Evolutionary conservation across 768 basidiomycete species (phyloP), one percentile per base, ranked within the genome.

Genomic region (Crassisporium funariophilum): DNA sequence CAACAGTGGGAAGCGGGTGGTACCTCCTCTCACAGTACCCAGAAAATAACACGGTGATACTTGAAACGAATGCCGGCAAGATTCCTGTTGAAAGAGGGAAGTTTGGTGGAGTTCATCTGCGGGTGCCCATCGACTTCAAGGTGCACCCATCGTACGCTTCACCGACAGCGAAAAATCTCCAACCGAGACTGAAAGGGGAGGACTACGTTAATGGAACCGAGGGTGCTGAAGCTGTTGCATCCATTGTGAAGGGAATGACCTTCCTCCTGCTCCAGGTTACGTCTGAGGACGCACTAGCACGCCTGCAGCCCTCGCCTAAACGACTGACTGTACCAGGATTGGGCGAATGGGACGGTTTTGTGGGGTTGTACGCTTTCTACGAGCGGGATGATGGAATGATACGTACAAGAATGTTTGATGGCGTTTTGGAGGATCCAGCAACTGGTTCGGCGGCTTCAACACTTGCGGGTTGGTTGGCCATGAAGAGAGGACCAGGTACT

Each of bases 221-320:
- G 9, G 71, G 63, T 5, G 49, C 61, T 1, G 69, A 74, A 46
- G 55, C 64, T 2, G 53, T 75, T 13, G 74, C 55, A 10, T 76
- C 74, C 6, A 68, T 76, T 37, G 76, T 77, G 7, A 75, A 73
- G 51, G 75, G 74, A 5, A 76, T 77, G 71, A 70, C 70, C 0
- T 76, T 74, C 50, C 42, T 75, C 9, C 58, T 76, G 1, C 45
- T 76, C 11, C 56, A 67, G 40, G 52, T 76, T 6, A 54, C 62
- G 0, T 72, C 71, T 1, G 68, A 70, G 38, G 68, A 71, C 15
- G 72, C 72, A 8, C 56, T 77, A 9, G 58, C 50, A 15, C 61
- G 59, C 6, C 15, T 75, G 27, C 61, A 65, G 45, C 57, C 61
- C 0, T 59, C 60, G 12, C 50, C 63, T 1, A 55, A 58, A 27